Evolutionary conservation across 208 protist genomes (phyloP), one percentile per base, ranked within the genome.

Genomic region (Acanthamoeba lenticulata): DNA sequence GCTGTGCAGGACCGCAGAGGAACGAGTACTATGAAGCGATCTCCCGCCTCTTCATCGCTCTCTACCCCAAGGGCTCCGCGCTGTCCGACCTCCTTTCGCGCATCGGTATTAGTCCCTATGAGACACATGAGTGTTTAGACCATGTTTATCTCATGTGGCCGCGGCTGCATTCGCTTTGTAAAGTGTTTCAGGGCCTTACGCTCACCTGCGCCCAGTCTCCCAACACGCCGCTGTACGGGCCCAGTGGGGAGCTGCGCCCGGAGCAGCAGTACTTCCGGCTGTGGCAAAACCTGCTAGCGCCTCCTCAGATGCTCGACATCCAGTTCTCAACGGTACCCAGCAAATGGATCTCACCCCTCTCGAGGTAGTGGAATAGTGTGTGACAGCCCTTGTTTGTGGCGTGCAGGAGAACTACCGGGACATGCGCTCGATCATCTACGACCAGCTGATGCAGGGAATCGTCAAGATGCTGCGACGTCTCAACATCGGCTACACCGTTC

Each of bases 1-100:
- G 32, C 24, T 40, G 19, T 21, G 11, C 60, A 91, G 85, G 38
- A 3, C 65, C 90, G 19, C 90, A 93, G 36, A n/a, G 90, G 34
- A n/a, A 93, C 11, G 90, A 93, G 44, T 93, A 93, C 90, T 93
- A 93, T 36, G 42, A 83, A 15, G 90, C 90, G 24, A 81, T 93
- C 36, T 77, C 90, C 3, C 40, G 90, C 1, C 90, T 93, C 24
- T 93, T 93, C 49, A 45, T 93, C 17, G 38, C 90, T 7, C 65
- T 93, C 19, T 93, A 93, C 32, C 44, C 90, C 36, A 93, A 93
- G 36, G 90, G 62, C 36, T 77, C 90, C 36, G 90, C 90, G 15
- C 38, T 93, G n/a, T 36, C 40, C 4, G 69, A 93, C 32, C 38
- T 93, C 32, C 90, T 93, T 3, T 77, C 65, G 0, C 90, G 90